Percentiles rank a stretch among this genome's conserved stretches.
Conservation (phyloP, 108 stramenopile species). For the Bacterosira constricta region DNA sequence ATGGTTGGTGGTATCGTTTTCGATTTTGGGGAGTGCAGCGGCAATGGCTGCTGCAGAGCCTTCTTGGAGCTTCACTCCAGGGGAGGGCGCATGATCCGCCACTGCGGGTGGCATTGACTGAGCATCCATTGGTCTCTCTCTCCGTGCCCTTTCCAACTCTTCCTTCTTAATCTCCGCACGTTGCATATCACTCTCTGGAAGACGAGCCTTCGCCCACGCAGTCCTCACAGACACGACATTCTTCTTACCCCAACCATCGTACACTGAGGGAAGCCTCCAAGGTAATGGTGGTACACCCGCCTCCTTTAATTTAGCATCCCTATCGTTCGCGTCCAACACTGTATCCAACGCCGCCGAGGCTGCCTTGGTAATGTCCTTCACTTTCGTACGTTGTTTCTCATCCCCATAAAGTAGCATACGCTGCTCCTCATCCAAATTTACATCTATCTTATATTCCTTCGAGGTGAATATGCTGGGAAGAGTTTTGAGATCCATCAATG, state of each 20-base stretch:
- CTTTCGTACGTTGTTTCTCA: conserved; percentile 10
- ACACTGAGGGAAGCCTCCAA: conserved; percentile 20
- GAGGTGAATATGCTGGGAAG: conserved; percentile 56
- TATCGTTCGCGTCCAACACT: not conserved
- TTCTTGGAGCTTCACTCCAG: no score
- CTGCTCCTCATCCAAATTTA: conserved; percentile 71
- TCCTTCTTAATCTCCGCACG: conserved; percentile 15
- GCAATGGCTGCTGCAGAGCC: not conserved
- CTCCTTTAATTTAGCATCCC: conserved; percentile 13
- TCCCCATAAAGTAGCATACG: conserved; percentile 61
- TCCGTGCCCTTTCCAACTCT: conserved; percentile 36
- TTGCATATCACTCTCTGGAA: conserved; percentile 54
- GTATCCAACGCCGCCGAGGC: conserved; percentile 12
- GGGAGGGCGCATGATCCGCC: not conserved
- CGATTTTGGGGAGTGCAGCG: conserved; percentile 1
- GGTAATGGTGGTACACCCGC: conserved; percentile 31
- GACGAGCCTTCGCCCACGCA: conserved; percentile 74
- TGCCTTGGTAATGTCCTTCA: conserved; percentile 28
- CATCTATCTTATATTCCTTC: conserved; percentile 39
- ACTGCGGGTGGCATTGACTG: conserved; percentile 6
- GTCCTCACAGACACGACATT: conserved; percentile 73
- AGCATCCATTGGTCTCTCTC: conserved; percentile 20
- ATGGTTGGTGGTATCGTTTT: conserved; percentile 32
- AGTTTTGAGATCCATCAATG: conserved; percentile 67
- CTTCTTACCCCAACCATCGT: conserved; percentile 63